Evolutionary conservation across 805 yeast genomes (phyloP), one percentile per base, ranked within the genome.

Genomic region (Wickerhamomyces alni): DNA sequence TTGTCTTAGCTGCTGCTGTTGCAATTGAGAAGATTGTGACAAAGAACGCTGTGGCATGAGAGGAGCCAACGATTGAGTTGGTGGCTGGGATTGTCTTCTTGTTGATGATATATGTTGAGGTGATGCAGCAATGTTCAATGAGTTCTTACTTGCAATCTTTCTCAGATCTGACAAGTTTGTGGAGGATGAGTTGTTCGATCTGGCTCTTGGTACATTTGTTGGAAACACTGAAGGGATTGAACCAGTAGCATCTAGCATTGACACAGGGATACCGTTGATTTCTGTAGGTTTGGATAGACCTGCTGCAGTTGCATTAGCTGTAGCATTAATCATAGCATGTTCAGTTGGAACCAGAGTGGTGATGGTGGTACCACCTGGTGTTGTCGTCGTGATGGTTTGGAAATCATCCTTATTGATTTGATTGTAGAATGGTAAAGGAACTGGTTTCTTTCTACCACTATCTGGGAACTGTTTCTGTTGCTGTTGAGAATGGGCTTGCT

Each of bases 301-400:
- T 10, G 76, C 77, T 17, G 80, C 82, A 11, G 69, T 66, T 1
- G 79, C 78, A 41, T 68, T 67, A 32, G 74, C 74, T 17, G 75
- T 69, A 1, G 86, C 86, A 40, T 73, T 75, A 24, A 63, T 63
- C 64, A 85, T 69, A 0, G 94, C 93, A 44, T 75, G 77, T 54
- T 82, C 83, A 0, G 95, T 87, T 2, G 96, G 96, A 1, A 87
- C 89, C 47, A 88, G 70, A 0, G 89, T 87, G 1, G 96, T 88
- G 17, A 87, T 73, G 0, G 96, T 86, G 0, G 96, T 88, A 40
- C 97, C 97, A 49, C 86, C 86, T 2, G 96, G 95, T 0, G 95
- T 83, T 0, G 95, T 88, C 2, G 87, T 79, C 1, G 88, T 82
- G 24, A 84, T 77, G 0, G 96, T 82, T 37, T 82, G 82, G 64